Conservation (phyloP, 495 filamentous ascomycete genomes). For the Penicillium bialowiezense region DNA sequence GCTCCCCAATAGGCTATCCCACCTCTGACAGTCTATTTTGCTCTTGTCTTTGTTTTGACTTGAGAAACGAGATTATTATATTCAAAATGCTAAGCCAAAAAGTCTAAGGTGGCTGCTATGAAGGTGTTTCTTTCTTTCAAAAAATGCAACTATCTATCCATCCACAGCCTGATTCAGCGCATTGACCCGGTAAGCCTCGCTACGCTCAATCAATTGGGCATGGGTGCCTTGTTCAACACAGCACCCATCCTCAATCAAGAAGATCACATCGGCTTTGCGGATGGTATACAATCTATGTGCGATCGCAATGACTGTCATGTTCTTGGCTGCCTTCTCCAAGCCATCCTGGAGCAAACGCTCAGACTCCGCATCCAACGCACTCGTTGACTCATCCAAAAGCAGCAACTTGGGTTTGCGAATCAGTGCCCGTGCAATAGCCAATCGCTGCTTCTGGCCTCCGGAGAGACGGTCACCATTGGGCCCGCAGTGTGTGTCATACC, state of each 20-base stretch:
- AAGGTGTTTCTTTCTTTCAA: too few species aligned
- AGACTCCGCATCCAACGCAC: conserved; percentile 66
- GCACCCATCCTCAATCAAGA: conserved; percentile 62
- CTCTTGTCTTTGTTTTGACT: too few species aligned
- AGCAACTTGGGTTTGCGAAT: conserved; percentile 66
- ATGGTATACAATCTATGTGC: conserved; percentile 74
- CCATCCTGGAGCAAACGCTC: conserved; percentile 68
- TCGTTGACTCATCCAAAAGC: conserved; percentile 74
- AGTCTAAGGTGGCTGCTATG: too few species aligned
- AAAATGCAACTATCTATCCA: background rate
- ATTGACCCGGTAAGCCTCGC: conserved; percentile 50
- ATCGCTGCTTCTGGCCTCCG: conserved; percentile 71
- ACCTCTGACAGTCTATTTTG: too few species aligned
- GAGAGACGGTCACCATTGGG: conserved; percentile 58
- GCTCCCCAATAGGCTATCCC: too few species aligned
- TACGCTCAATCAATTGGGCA: conserved; percentile 46
- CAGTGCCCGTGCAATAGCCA: conserved; percentile 70
- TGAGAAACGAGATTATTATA: too few species aligned
- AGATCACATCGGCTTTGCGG: conserved; percentile 68
- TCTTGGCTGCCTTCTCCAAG: conserved; percentile 58
- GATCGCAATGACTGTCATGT: conserved; percentile 70
- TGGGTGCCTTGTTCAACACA: conserved; percentile 67
- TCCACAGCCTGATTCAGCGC: conserved; percentile 20
- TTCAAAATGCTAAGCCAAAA: too few species aligned
- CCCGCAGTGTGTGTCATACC: conserved; percentile 61